Evolutionary conservation across 2,329 filamentous ascomycete genomes (phyloP).

Genomic region (Cucurbitaria berberidis): DNA sequence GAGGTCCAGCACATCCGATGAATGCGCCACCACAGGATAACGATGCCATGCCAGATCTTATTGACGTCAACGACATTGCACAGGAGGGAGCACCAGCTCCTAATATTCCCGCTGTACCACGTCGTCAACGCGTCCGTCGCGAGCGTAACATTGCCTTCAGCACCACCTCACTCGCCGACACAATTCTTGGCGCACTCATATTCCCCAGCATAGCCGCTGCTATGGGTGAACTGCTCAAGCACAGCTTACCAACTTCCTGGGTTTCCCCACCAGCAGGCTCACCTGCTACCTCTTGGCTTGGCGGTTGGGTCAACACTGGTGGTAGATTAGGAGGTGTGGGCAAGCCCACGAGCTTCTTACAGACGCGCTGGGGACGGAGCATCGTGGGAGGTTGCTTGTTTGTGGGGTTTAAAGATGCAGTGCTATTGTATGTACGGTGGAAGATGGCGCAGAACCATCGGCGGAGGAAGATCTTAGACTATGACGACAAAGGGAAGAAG

Average conservation of each 20-base stretch:
- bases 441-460: conserved; percentile 57
- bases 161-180: conserved; percentile 62
- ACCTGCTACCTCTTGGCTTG: conserved; percentile 25
- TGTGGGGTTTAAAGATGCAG: conserved; percentile 77
- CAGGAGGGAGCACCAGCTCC: conserved; percentile 39
- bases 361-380: conserved; percentile 86
- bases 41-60: conserved; percentile 17
- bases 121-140: conserved; percentile 42
- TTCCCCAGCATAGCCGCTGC: conserved; percentile 82
- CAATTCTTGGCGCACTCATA: conserved; percentile 72
- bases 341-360: conserved; percentile 70
- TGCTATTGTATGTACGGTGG: conserved; percentile 65
- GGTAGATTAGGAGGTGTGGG: conserved; percentile 18
- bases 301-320: conserved; percentile 24
- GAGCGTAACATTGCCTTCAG: conserved; percentile 60
- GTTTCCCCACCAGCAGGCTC: conserved; percentile 53
- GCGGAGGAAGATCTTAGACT: conserved; percentile 54
- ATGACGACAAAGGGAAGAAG: conserved; percentile 21
- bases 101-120: conserved; percentile 31
- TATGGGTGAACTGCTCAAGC: conserved; percentile 76
- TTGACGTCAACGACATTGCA: conserved; percentile 9
- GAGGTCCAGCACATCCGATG: conserved; percentile 35
- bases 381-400: conserved; percentile 88
- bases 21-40: conserved; percentile 43
- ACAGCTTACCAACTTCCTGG: conserved; percentile 72